Evolutionary conservation across 352 stramenopile species (phyloP).

Genomic region (Phytophthora fragariae): DNA sequence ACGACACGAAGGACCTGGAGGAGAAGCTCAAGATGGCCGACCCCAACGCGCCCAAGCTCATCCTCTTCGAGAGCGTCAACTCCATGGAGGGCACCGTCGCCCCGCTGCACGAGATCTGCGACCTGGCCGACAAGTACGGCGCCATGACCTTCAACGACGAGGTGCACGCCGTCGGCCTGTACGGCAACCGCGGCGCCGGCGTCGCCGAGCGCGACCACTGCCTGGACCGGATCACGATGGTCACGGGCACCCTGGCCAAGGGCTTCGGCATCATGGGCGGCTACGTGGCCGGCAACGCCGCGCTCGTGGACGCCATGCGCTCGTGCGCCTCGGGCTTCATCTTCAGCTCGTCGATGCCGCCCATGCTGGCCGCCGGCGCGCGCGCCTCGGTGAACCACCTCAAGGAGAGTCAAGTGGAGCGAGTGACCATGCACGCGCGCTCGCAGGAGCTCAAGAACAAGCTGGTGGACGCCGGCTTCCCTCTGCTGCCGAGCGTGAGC

Average conservation of each 20-base stretch:
- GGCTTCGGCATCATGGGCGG: constrained; percentile 92
- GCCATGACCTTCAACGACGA: constrained; percentile 94
- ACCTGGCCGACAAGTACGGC: constrained; percentile 91
- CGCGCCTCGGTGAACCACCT: constrained; percentile 83
- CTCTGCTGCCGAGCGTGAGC: constrained; percentile 85
- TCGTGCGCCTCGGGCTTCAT: constrained; percentile 90
- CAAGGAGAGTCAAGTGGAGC: constrained; percentile 87
- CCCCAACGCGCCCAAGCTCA: constrained; percentile 80
- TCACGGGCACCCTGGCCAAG: constrained; percentile 91
- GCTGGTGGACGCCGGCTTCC: constrained; percentile 86
- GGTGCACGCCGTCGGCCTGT: constrained; percentile 90
- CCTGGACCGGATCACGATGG: constrained; percentile 89
- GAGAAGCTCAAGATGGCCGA: constrained; percentile 78
- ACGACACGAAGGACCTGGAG: constrained; percentile 83
- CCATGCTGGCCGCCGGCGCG: constrained; percentile 85
- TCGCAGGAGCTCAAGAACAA: constrained; percentile 86
- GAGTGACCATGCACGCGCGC: constrained; percentile 83
- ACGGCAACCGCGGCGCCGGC: constrained; percentile 87
- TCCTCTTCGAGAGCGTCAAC: constrained; percentile 90
- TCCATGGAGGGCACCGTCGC: constrained; percentile 90
- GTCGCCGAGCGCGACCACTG: constrained; percentile 90
- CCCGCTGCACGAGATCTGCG: constrained; percentile 85
- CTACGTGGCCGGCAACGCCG: constrained; percentile 89
- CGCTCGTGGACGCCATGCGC: constrained; percentile 89
- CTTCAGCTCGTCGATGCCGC: constrained; percentile 92